phyloP scores from a whole-genome alignment of 192 early-diverging fungal genomes.

The Backusella tarrabulga region DNA sequence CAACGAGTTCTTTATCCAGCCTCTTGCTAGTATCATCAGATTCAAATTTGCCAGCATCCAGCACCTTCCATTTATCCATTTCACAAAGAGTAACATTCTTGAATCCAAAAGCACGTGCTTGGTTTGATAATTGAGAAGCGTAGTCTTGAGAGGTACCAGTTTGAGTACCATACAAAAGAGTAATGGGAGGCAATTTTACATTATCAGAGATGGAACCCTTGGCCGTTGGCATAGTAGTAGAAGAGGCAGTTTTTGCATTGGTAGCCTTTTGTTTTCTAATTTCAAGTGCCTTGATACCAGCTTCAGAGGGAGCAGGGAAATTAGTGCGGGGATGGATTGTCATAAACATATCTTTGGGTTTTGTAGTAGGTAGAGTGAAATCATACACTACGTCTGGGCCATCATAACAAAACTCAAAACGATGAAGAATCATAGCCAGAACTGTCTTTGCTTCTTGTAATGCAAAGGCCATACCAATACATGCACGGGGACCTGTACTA shows the following conservation, averaged over 20 bases:
- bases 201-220: neutral
- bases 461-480: conserved; percentile 49
- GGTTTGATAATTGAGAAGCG: conserved; percentile 39
- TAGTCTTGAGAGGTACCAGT: conserved; percentile 53
- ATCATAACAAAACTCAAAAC: conserved; percentile 38
- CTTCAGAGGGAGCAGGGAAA: conserved; percentile 14
- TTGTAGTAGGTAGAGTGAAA: conserved; percentile 25
- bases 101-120: conserved; percentile 44
- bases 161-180: conserved; percentile 54
- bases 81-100: conserved; percentile 16
- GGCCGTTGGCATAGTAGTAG: neutral
- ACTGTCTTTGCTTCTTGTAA: conserved; percentile 54
- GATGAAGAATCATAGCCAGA: conserved; percentile 43
- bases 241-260: neutral
- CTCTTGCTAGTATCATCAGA: neutral
- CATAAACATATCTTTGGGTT: conserved; percentile 39
- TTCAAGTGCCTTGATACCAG: neutral
- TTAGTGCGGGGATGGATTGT: conserved; percentile 21
- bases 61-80: conserved; percentile 43
- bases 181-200: conserved; percentile 37
- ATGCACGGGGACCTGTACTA: conserved; percentile 30
- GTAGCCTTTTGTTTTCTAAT: neutral
- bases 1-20: conserved; percentile 21
- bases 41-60: conserved; percentile 19
- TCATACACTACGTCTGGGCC: conserved; percentile 28